phyloP scores from a whole-genome alignment of 768 basidiomycete genomes.

The Kwoniella mangroviensis region DNA sequence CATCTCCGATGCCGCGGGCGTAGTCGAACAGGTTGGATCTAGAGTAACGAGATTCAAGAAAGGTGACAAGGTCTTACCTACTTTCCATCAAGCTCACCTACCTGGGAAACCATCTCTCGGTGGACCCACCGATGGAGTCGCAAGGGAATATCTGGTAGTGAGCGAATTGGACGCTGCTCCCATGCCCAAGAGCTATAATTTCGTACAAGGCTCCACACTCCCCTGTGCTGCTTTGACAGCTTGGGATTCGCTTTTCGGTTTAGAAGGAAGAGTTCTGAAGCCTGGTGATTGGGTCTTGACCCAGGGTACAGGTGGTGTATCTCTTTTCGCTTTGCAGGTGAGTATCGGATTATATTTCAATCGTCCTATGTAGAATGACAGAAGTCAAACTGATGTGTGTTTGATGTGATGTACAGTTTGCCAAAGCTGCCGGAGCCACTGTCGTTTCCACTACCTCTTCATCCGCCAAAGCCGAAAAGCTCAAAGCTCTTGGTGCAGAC shows the following conservation, averaged over 20 bases:
- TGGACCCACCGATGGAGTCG: slow-evolving; percentile 22
- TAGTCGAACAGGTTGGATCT: slow-evolving; percentile 23
- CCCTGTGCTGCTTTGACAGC: slow-evolving; percentile 40
- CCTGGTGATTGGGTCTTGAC: slow-evolving; percentile 35
- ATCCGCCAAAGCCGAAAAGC: slow-evolving; percentile 23
- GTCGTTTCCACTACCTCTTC: slow-evolving; percentile 35
- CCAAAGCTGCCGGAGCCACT: slow-evolving; percentile 31
- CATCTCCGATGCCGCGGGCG: slow-evolving; percentile 28
- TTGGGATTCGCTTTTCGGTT: slow-evolving; percentile 33
- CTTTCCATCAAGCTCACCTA: slow-evolving; percentile 23
- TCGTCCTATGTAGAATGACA: neutral
- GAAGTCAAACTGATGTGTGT: no score
- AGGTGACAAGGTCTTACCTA: slow-evolving; percentile 31
- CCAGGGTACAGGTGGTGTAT: slow-evolving; percentile 40
- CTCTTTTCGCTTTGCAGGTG: slow-evolving; percentile 36
- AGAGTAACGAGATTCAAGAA: slow-evolving; percentile 26
- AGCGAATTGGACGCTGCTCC: slow-evolving; percentile 14
- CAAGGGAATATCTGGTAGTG: slow-evolving; percentile 13
- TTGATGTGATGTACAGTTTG: slow-evolving; percentile 17
- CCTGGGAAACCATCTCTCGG: slow-evolving; percentile 20
- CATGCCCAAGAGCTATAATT: slow-evolving; percentile 22
- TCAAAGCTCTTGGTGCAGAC: slow-evolving; percentile 31
- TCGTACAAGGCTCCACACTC: slow-evolving; percentile 28
- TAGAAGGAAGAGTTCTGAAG: slow-evolving; percentile 22
- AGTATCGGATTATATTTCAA: neutral